Conservation (phyloP, 108 stramenopile genomes). For the Schizochytrium sp. region DNA sequence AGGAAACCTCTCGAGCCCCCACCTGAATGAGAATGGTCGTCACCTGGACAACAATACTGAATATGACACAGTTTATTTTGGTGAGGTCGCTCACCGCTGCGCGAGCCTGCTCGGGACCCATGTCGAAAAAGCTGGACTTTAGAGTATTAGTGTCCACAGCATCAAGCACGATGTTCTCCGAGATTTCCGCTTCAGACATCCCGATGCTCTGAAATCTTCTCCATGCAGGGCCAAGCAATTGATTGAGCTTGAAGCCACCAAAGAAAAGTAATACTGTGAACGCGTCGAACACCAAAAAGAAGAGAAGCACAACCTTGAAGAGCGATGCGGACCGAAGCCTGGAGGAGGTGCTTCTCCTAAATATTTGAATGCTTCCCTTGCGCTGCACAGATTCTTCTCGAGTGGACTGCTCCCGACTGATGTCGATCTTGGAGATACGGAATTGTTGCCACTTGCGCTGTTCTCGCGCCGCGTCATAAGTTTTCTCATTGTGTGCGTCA, state of each 20-base stretch:
- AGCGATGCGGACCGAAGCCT: background rate
- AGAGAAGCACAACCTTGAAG: background rate
- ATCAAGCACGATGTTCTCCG: background rate
- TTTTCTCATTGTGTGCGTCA: background rate
- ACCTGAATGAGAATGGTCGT: slow-evolving; percentile 6
- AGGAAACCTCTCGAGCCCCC: background rate
- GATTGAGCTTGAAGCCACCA: background rate
- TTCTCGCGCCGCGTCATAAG: background rate
- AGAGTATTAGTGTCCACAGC: background rate
- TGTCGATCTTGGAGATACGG: background rate
- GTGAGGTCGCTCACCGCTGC: background rate
- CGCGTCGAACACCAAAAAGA: background rate
- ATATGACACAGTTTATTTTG: background rate
- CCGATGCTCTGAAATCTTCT: background rate
- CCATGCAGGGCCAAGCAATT: background rate
- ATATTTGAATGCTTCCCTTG: background rate
- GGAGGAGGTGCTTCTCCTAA: background rate
- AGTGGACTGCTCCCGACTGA: background rate
- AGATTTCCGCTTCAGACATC: background rate
- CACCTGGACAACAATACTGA: background rate
- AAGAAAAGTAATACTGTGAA: background rate
- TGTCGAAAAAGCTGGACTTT: background rate
- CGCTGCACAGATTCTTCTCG: background rate
- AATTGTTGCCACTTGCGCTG: background rate
- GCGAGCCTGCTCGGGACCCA: background rate